Evolutionary conservation across 208 protist genomes (phyloP).

Genomic region (Herpetomonas samuelpessoai): DNA sequence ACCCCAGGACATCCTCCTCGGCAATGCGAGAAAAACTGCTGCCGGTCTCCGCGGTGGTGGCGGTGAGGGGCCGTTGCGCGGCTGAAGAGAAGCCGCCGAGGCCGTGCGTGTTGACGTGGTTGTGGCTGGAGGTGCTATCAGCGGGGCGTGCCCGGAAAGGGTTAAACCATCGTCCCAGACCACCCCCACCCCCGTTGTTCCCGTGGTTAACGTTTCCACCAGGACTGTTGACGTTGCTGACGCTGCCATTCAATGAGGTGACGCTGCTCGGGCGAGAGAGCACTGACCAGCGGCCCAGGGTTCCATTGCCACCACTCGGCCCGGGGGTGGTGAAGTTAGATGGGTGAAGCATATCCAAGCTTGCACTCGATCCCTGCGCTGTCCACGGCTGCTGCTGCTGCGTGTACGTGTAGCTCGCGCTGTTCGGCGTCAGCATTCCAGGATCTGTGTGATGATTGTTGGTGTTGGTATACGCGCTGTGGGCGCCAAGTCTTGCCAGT

Average conservation of each 20-base stretch:
- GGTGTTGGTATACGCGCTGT: too few relatives aligned
- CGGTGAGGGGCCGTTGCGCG: neutral
- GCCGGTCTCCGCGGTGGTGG: neutral
- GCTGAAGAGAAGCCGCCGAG: neutral
- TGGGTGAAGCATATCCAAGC: neutral
- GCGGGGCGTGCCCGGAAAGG: neutral
- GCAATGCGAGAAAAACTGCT: neutral
- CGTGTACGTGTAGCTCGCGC: too few relatives aligned
- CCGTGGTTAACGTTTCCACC: too few relatives aligned
- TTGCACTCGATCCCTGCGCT: neutral
- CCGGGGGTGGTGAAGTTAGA: neutral
- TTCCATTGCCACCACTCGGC: neutral
- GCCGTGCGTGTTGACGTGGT: too few relatives aligned
- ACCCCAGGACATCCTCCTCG: neutral
- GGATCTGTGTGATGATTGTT: too few relatives aligned
- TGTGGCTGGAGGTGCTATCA: too few relatives aligned
- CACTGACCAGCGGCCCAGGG: neutral
- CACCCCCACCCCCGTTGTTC: too few relatives aligned
- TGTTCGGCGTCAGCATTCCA: too few relatives aligned
- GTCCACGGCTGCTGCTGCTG: too few relatives aligned
- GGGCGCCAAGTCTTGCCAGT: too few relatives aligned
- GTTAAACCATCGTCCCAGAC: neutral
- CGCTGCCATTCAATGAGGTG: constrained; percentile 3
- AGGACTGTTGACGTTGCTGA: constrained; percentile 5
- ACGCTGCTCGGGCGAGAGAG: neutral